Percentiles rank a stretch among this genome's conserved stretches.
Evolutionary conservation across 1,284 basidiomycete genomes (phyloP).

Genomic region (Leccinum pachyderme): DNA sequence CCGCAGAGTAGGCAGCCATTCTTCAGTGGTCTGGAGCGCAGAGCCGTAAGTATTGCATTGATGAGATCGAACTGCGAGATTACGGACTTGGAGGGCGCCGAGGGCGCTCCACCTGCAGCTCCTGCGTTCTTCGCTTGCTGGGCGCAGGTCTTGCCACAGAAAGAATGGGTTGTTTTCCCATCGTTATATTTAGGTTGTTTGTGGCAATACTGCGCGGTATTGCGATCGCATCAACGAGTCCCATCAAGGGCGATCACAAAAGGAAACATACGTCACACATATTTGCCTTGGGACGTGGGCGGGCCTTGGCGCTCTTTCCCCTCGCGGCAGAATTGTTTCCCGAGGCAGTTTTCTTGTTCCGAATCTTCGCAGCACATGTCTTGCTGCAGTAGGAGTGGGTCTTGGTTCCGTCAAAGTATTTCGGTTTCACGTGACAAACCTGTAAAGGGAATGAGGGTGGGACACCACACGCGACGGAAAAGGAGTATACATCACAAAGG

Average conservation of each 20-base stretch:
- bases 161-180: constrained; percentile 50
- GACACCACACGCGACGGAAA: constrained; percentile 4
- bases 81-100: constrained; percentile 35
- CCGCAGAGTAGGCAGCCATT: constrained; percentile 57
- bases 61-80: constrained; percentile 17
- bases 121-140: constrained; percentile 40
- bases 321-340: constrained; percentile 18
- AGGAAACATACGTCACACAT: constrained; percentile 32
- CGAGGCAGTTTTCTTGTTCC: constrained; percentile 21
- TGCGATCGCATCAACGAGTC: constrained; percentile 10
- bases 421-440: constrained; percentile 52
- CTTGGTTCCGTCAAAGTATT: constrained; percentile 40
- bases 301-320: constrained; percentile 23
- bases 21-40: constrained; percentile 48
- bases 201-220: constrained; percentile 40
- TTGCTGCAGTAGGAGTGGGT: constrained; percentile 40
- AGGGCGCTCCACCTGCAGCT: constrained; percentile 22
- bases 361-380: constrained; percentile 34
- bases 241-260: background rate
- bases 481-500: constrained; percentile 31
- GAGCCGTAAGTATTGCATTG: constrained; percentile 49
- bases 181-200: constrained; percentile 54
- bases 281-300: constrained; percentile 23
- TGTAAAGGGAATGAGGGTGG: constrained; percentile 15
- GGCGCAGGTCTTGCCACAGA: constrained; percentile 59